Conservation (phyloP, 2,329 filamentous ascomycete genomes). For the Leptographium flavum region DNA sequence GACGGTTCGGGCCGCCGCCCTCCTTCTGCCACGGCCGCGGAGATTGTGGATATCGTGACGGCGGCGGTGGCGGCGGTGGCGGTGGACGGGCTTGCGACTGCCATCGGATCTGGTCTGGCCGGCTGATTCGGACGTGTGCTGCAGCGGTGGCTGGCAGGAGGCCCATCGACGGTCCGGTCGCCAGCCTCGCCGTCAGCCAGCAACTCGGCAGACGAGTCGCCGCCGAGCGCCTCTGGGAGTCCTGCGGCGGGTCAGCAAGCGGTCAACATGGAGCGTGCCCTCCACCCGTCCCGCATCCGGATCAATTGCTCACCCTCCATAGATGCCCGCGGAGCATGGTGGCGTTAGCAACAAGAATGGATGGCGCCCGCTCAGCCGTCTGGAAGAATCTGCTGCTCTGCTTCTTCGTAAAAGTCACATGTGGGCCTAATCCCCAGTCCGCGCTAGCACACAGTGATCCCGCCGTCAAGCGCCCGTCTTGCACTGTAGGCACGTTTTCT, state of each 20-base stretch:
- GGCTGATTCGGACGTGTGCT: not conserved
- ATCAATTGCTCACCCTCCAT: conserved; percentile 2
- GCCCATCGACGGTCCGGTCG: not conserved
- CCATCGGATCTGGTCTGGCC: not conserved
- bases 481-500: not conserved
- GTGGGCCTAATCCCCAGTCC: not conserved
- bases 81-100: not conserved
- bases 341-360: not conserved
- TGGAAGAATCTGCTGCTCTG: not conserved
- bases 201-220: not conserved
- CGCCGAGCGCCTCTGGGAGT: conserved; percentile 1
- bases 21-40: not conserved
- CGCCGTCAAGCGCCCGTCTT: not conserved
- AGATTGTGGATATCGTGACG: not conserved
- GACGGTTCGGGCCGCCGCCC: not conserved
- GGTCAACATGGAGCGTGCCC: not conserved
- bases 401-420: not conserved
- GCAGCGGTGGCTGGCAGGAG: no score
- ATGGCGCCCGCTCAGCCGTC: not conserved
- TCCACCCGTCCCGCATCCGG: not conserved
- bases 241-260: conserved; percentile 1
- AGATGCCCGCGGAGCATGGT: conserved; percentile 8
- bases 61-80: not conserved
- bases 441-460: not conserved
- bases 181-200: not conserved